Evolutionary conservation across 208 protist genomes (phyloP).

Genomic region (Porcisia deanei): DNA sequence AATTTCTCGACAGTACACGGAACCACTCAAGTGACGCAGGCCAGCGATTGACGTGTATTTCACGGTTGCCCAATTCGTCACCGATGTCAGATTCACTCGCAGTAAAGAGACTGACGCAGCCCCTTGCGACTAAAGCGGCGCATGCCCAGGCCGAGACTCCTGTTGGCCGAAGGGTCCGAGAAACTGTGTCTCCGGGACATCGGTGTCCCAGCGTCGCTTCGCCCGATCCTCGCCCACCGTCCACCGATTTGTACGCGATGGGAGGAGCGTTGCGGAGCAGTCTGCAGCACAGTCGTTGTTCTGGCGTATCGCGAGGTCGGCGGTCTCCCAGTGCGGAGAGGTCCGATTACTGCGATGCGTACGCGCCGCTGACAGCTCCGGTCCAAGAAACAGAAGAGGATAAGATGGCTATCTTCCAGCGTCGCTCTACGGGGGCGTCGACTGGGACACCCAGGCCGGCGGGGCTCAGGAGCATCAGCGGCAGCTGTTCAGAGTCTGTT

Average conservation of each 20-base stretch:
- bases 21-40: background rate
- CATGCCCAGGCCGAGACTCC: background rate
- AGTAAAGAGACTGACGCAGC: background rate
- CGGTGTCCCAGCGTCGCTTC: slow-evolving; percentile 17
- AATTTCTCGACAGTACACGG: background rate
- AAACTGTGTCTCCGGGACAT: background rate
- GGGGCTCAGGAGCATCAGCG: slow-evolving; percentile 10
- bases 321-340: slow-evolving; percentile 28
- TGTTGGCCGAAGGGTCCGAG: background rate
- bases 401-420: background rate
- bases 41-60: background rate
- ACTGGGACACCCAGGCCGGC: background rate
- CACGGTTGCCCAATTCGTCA: slow-evolving; percentile 26
- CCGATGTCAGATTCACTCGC: background rate
- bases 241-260: slow-evolving; percentile 29
- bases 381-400: slow-evolving; percentile 2
- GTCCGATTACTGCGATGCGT: background rate
- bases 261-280: slow-evolving; percentile 35
- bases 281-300: slow-evolving; percentile 40
- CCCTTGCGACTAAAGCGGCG: background rate
- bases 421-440: background rate
- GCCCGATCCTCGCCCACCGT: slow-evolving; percentile 35
- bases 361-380: background rate
- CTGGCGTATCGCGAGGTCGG: slow-evolving; percentile 35
- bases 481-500: slow-evolving; percentile 7